phyloP scores from a whole-genome alignment of 345 rosid genomes.

The Eucalyptus regnans region DNA sequence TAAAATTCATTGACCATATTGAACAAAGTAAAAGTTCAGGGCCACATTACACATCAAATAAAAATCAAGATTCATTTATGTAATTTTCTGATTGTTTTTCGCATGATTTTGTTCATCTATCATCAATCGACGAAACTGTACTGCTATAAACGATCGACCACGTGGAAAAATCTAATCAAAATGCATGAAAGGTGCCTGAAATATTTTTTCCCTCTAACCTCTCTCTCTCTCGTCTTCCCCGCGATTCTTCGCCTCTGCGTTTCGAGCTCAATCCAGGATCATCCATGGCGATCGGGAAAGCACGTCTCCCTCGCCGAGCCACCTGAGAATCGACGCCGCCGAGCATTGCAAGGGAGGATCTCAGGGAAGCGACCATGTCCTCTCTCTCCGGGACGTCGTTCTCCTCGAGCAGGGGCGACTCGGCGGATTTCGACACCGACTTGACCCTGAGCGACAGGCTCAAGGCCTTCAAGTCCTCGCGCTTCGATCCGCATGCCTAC shows the following conservation, averaged over 20 bases:
- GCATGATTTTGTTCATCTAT: background rate
- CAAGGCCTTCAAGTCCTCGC: slow-evolving; percentile 62
- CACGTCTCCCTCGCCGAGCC: background rate
- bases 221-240: background rate
- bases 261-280: background rate
- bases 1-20: accelerated
- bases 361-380: background rate
- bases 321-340: background rate
- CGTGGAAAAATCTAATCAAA: background rate
- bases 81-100: background rate
- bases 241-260: background rate
- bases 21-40: too few species aligned
- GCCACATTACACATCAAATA: accelerated
- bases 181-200: background rate
- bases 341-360: background rate
- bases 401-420: slow-evolving; percentile 48
- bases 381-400: slow-evolving; percentile 1
- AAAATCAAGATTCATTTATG: background rate
- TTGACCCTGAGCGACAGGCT: slow-evolving; percentile 68
- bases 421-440: slow-evolving; percentile 48
- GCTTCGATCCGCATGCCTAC: slow-evolving; percentile 56
- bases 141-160: background rate
- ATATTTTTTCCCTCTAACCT: background rate
- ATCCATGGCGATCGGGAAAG: background rate
- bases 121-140: background rate